Evolutionary conservation across 1,139 yeast genomes (phyloP), one percentile per base, ranked within the genome.

Genomic region (Geotrichum fermentans): DNA sequence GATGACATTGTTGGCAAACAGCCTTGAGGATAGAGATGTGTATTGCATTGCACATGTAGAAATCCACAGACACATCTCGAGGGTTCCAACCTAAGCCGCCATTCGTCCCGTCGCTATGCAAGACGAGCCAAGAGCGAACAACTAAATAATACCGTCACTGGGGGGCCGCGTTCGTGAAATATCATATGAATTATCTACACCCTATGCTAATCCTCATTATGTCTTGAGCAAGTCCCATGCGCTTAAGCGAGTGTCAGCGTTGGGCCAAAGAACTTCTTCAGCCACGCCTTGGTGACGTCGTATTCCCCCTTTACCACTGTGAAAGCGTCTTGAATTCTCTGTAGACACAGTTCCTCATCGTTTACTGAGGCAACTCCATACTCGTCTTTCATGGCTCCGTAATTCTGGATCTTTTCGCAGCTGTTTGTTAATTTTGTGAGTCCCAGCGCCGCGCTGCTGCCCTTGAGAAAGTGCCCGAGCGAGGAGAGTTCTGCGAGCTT

Each of bases 391-490:
- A 64, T 77, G 71, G 64, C 62, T n/a, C 96, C 97, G 58, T 86
- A 80, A 65, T 90, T 88, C 67, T 92, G 98, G 57, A 92, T 89
- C 60, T 92, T 74, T 66, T 90, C 98, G 68, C 98, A 92, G 59
- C 88, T 84, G 61, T 80, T 77, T 55, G 90, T 87, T 49, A 92
- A 84, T 55, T 82, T 79, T 39, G 79, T 79, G 51, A 92, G 73
- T 0, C 98, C 98, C 53, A 94, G 72, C 1, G 97, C 94, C 2
- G 97, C 96, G 1, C 97, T 95, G 11, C 95, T 83, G 40, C 98
- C 98, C 66, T 94, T 94, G 55, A 92, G 73, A 65, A 87, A 92
- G 65, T 92, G 98, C 22, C 98, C 98, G 56, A 86, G 71, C 17
- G 81, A 74, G 21, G 92, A 83, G 53, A 92, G 71, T 54, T 79